Base-by-base conservation (phyloP, 352 stramenopile species). In the Elongisporangium undulatum region DNA sequence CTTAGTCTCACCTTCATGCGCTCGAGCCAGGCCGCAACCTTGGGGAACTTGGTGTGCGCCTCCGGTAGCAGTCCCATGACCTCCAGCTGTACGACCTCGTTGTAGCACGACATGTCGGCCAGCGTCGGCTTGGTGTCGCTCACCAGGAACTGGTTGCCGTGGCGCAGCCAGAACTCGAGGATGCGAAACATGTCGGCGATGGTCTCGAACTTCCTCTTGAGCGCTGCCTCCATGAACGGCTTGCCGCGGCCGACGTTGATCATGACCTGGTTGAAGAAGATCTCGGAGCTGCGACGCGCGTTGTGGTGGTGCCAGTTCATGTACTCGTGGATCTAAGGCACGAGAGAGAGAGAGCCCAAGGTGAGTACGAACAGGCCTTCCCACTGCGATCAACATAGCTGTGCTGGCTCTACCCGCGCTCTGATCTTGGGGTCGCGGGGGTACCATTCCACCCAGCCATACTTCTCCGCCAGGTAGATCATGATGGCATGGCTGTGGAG, bases 261-360 rank as follows among this genome's bases (percentile, higher is more conserved):
- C 65, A 85, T 75, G 26, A 90, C 56, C 65, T 82, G 70, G 63
- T 85, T 77, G 21, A 87, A 70, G 63, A 87, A 87, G 54, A 90
- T 77, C 61, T 89, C 61, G 2, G 75, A 85, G 59, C 74, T 82
- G 24, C 66, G 66, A 39, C 82, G 82, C 55, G 79, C 73, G 62
- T 89, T 89, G 45, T 79, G 74, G 72, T 91, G 82, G 61, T 91
- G 82, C 82, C 82, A 91, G 68, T 90, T 77, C 64, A 73, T 86
- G 69, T 90, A 90, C 71, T 90, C 81, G 55, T 89, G 67, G 65
- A 90, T 90, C 79, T 90, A 58, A 5, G 12, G 16, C 34, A 51
- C 26, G 39, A 54, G 1, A 4, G 34, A 53, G 29, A 15, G 21
- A 38, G 55, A n/a, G 5, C 2, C 41, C 49, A 15, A 29, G n/a